Base-by-base conservation (phyloP, 179 eudicot species). In the Patellifolia procumbens region DNA sequence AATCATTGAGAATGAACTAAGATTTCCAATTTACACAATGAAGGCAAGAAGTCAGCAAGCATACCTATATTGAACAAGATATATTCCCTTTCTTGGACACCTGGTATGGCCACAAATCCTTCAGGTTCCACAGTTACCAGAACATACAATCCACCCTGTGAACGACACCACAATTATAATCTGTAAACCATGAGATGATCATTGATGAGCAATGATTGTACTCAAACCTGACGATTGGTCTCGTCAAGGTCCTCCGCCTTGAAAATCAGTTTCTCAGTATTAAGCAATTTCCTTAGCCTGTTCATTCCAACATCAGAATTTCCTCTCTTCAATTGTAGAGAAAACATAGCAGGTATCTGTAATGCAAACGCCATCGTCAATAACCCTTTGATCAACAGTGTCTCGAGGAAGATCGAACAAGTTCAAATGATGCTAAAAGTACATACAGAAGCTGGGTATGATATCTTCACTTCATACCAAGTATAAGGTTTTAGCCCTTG, bases 381-480 rank as follows among this genome's bases (percentile, higher is more conserved):
- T 61, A 75, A 67, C 76, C 32, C 29, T 56, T 13, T n/a, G 35
- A 59, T 70, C 45, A 56, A 15, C 28, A 31, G 75, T 6, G 13
- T 64, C 28, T 39, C 43, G n/a, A 42, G 46, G 59, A 56, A 73
- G 49, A 66, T n/a, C 7, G 59, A 48, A 34, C 12, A 63, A 74
- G 45, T 52, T 24, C 58, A 31, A 35, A 59, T 32, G 32, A 78
- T 42, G 46, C 5, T 29, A 49, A 72, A 48, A 51, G 8, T 29
- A 90, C 98, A 81, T 91, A 91, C 98, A 85, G 98, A 90, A 82
- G 98, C 93, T 56, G 97, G 98, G 83, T 91, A 93, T 80, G 97
- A 93, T 85, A 93, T 93, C 93, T 93, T 93, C 87, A 93, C 98
- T 92, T 93, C 96, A 75, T 93, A 93, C 91, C 97, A 85, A 78